A percentile compares a stretch with the other conserved stretches of the same genome.
Evolutionary conservation across 2,329 filamentous ascomycete species (phyloP).

Genomic region (Penicillium concentricum): DNA sequence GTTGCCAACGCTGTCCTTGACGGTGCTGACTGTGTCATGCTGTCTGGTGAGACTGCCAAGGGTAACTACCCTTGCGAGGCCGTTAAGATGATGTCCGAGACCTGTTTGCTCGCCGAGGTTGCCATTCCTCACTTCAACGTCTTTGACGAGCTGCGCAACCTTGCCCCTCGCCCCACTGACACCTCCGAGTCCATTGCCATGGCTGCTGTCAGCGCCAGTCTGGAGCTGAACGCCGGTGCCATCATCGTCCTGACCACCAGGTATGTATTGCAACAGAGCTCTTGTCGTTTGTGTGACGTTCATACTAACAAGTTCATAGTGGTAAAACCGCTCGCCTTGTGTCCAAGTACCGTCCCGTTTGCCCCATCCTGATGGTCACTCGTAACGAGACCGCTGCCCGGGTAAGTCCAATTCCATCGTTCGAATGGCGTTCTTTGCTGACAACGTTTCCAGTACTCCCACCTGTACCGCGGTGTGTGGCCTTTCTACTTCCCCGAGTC

Average conservation of each 20-base stretch:
- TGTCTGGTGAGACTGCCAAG: conserved; percentile 99
- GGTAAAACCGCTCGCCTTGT: conserved; percentile 91
- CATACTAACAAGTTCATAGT: conserved; percentile 45
- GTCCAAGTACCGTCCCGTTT: conserved; percentile 97
- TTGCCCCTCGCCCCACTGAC: conserved; percentile 78
- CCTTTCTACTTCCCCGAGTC: conserved; percentile 90
- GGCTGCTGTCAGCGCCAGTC: conserved; percentile 90
- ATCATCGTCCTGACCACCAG: conserved; percentile 95
- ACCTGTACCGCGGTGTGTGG: conserved; percentile 96
- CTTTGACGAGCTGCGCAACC: conserved; percentile 88
- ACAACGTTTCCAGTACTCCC: conserved; percentile 62
- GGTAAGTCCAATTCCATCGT: conserved; percentile 42
- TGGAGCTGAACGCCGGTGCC: conserved; percentile 93
- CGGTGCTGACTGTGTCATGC: conserved; percentile 98
- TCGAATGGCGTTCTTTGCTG: conserved; percentile 9
- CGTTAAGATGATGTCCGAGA: conserved; percentile 97
- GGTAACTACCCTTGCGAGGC: conserved; percentile 90
- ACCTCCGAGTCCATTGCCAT: conserved; percentile 95
- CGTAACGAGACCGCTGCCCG: conserved; percentile 79
- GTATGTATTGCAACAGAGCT: conserved; percentile 41
- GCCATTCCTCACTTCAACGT: conserved; percentile 95
- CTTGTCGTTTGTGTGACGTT: neutral
- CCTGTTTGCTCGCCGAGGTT: conserved; percentile 93
- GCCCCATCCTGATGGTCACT: conserved; percentile 99
- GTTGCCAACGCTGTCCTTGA: conserved; percentile 98